Percentiles rank a stretch among this genome's conserved stretches.
phyloP scores from a whole-genome alignment of 192 early-diverging fungal species.

The Coemansia sp. region DNA sequence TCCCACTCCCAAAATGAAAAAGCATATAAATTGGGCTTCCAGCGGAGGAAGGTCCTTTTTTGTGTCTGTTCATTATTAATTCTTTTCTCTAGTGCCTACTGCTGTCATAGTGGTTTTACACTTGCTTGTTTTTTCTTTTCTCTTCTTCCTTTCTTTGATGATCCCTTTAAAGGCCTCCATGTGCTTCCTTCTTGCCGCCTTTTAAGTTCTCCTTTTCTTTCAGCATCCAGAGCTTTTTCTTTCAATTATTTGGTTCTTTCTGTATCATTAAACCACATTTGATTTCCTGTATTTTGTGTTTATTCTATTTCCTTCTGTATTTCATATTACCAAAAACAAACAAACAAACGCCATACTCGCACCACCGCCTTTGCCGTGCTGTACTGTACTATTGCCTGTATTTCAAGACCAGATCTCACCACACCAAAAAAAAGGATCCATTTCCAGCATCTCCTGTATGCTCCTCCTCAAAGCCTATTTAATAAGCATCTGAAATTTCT shows the following conservation, averaged over 20 bases:
- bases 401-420: too few species aligned
- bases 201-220: background rate
- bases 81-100: background rate
- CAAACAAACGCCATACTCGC: background rate
- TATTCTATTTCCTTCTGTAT: constrained; percentile 4
- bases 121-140: background rate
- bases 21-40: background rate
- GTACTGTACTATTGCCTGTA: too few species aligned
- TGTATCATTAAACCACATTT: background rate
- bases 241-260: constrained; percentile 2
- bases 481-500: too few species aligned
- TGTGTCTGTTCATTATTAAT: background rate
- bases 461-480: too few species aligned
- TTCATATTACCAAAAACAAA: background rate
- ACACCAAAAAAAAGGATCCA: too few species aligned
- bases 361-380: too few species aligned
- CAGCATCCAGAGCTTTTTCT: background rate
- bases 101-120: background rate
- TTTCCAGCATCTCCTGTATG: too few species aligned
- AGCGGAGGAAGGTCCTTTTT: background rate
- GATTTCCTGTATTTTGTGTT: background rate
- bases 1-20: background rate
- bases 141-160: constrained; percentile 1
- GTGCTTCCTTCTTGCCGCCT: background rate
- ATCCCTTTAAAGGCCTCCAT: constrained; percentile 1